phyloP scores from a whole-genome alignment of 371 early-diverging fungal genomes.

The Nosema muscidifuracis region DNA sequence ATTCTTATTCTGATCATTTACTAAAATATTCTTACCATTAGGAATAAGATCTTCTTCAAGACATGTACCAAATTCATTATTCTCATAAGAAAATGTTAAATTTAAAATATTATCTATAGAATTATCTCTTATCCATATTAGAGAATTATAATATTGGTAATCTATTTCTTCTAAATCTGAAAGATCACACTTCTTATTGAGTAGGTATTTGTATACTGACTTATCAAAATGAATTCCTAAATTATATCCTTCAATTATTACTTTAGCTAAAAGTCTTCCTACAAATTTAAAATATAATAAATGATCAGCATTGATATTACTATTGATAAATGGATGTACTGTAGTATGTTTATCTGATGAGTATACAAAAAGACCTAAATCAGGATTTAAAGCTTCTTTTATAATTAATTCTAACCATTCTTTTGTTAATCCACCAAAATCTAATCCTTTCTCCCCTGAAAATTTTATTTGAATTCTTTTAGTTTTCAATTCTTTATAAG shows the following conservation, averaged over 20 bases:
- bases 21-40: conserved; percentile 76
- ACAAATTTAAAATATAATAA: conserved; percentile 90
- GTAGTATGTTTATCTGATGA: conserved; percentile 85
- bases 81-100: conserved; percentile 81
- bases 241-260: conserved; percentile 83
- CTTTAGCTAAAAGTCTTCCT: conserved; percentile 92
- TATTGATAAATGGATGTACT: conserved; percentile 86
- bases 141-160: conserved; percentile 84
- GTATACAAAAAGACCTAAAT: conserved; percentile 83
- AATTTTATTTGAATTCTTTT: conserved; percentile 82
- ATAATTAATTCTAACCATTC: conserved; percentile 94
- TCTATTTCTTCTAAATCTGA: conserved; percentile 92
- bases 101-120: conserved; percentile 85
- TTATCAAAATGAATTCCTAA: conserved; percentile 90
- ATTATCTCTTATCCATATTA: conserved; percentile 91
- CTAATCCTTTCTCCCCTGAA: conserved; percentile 89
- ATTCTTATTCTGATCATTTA: conserved; percentile 87
- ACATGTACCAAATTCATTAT: conserved; percentile 80
- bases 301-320: conserved; percentile 86
- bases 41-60: conserved; percentile 76
- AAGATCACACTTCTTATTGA: conserved; percentile 78
- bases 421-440: conserved; percentile 91
- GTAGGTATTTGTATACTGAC: conserved; percentile 90
- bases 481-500: conserved; percentile 32
- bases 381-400: conserved; percentile 91